phyloP scores from a whole-genome alignment of 2,329 filamentous ascomycete species.

The Bipolaris gigantea region DNA sequence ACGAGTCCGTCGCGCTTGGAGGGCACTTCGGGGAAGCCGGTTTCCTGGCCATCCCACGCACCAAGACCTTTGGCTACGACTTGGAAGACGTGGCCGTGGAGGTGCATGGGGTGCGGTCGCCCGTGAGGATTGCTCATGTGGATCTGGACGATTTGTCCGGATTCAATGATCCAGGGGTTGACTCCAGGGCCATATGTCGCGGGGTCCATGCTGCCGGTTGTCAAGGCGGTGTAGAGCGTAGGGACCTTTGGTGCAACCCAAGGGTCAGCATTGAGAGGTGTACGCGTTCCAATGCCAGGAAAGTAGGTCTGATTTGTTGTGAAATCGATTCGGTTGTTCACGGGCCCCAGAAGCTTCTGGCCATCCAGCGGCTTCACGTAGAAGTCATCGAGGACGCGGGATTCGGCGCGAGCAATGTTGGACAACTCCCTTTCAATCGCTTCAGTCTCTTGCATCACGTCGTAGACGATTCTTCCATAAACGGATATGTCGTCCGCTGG shows the following conservation, averaged over 20 bases:
- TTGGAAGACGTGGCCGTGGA: constrained; percentile 60
- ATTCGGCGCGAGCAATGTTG: constrained; percentile 61
- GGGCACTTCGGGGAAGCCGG: constrained; percentile 21
- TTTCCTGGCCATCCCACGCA: constrained; percentile 26
- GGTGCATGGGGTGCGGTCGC: constrained; percentile 43
- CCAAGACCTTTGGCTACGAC: constrained; percentile 48
- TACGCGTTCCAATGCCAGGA: constrained; percentile 57
- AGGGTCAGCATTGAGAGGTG: constrained; percentile 62
- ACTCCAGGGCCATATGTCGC: constrained; percentile 30
- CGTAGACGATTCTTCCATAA: constrained; percentile 19
- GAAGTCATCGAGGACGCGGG: constrained; percentile 68
- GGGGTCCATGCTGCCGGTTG: constrained; percentile 54
- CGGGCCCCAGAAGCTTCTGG: constrained; percentile 59
- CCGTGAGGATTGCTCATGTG: constrained; percentile 39
- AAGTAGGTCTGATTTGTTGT: constrained; percentile 61
- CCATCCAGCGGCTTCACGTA: constrained; percentile 69
- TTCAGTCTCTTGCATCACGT: constrained; percentile 8
- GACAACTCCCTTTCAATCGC: background rate
- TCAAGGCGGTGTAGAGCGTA: constrained; percentile 73
- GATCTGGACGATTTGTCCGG: constrained; percentile 45
- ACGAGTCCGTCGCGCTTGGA: constrained; percentile 33
- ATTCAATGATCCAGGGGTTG: constrained; percentile 38
- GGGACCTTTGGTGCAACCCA: constrained; percentile 75
- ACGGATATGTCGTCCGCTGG: constrained; percentile 14
- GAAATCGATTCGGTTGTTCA: constrained; percentile 65